Evolutionary conservation across 1,139 yeast genomes (phyloP).

Genomic region (Yamadazyma dendronema): DNA sequence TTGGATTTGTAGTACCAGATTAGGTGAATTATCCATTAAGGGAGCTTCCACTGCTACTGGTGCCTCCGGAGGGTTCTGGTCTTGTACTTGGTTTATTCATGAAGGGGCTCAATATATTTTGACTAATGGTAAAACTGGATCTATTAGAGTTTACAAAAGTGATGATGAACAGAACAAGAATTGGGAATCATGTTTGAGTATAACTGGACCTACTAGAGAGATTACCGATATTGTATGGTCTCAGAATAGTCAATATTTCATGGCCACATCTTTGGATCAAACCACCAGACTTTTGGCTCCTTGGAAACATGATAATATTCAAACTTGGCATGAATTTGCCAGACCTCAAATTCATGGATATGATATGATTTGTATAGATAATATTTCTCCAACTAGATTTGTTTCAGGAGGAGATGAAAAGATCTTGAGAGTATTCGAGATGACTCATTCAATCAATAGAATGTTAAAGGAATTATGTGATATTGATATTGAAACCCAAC

Average conservation of each 20-base stretch:
- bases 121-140: conserved; percentile 89
- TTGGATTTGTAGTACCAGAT: conserved; percentile 78
- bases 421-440: conserved; percentile 82
- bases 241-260: conserved; percentile 59
- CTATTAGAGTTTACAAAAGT: conserved; percentile 75
- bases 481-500: conserved; percentile 27
- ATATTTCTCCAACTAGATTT: conserved; percentile 59
- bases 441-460: conserved; percentile 76
- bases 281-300: conserved; percentile 82
- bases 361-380: conserved; percentile 85
- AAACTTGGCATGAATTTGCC: conserved; percentile 87
- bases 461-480: conserved; percentile 58
- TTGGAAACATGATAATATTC: conserved; percentile 34
- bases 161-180: conserved; percentile 26
- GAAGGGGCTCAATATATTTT: conserved; percentile 46
- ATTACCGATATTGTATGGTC: conserved; percentile 87
- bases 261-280: conserved; percentile 84
- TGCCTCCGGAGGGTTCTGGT: conserved; percentile 96
- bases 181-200: conserved; percentile 60
- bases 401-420: conserved; percentile 98
- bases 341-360: conserved; percentile 98
- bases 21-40: conserved; percentile 91
- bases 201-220: conserved; percentile 74
- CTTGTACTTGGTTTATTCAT: conserved; percentile 68
- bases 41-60: conserved; percentile 99